Evolutionary conservation across 2,329 filamentous ascomycete species (phyloP), one percentile per base, ranked within the genome.

Genomic region (Colletotrichum sp.): DNA sequence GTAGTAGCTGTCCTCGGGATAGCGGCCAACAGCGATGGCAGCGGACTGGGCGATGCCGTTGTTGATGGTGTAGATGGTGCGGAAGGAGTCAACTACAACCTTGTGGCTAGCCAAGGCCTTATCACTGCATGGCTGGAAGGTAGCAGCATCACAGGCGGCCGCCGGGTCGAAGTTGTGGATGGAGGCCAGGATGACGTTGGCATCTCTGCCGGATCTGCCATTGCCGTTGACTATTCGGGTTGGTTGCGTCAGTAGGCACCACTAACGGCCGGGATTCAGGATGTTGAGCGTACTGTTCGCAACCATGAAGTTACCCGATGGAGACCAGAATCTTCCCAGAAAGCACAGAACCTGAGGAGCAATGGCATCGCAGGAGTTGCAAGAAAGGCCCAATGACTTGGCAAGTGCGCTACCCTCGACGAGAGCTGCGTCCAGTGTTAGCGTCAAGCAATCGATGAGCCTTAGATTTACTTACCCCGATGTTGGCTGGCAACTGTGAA

Each of bases 101-200:
- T 96, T 96, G 84, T 95, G 93, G 80, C 95, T 97, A 24, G 93
- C 89, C 34, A 97, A 87, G 3, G 92, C 91, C 69, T 85, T 86
- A 74, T 91, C 86, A 33, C 92, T 94, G 84, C 93, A 96, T 12
- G 94, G 94, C 83, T 96, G 94, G 86, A 96, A 96, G 5, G 93
- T 95, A 5, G 86, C 85, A 62, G 90, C 89, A 78, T 94, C 92
- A 77, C 94, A 95, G 34, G 86, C 87, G 1, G 90, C 89, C 8
- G 85, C 83, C 2, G 92, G 90, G 78, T 96, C 94, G 75, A 95
- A 96, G 27, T 87, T 90, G 80, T 92, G 90, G 76, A 94, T 93
- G 6, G 90, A 90, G 4, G 85, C 87, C 3, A 95, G 85, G 43
- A 96, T 84, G 2, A 91, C 92, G 83, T 95, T 95, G 67, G 90